Conservation (phyloP, 2,329 filamentous ascomycete species). For the Talaromyces piceae region DNA sequence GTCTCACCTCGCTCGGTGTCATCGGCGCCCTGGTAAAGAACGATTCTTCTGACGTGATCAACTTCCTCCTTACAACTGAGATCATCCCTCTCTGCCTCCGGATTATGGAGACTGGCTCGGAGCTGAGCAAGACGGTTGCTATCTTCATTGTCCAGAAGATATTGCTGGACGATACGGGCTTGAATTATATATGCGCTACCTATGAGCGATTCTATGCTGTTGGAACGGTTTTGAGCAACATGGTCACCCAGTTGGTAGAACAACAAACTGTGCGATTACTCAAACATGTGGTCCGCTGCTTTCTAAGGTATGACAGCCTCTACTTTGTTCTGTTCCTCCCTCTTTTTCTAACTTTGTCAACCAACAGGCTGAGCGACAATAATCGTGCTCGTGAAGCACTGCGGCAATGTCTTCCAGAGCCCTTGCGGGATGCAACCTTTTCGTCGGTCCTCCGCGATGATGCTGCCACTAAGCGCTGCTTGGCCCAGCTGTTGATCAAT, state of each 20-base stretch:
- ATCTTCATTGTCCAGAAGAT: constrained; percentile 99
- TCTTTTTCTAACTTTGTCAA: background rate
- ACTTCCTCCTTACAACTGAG: constrained; percentile 95
- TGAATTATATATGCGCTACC: constrained; percentile 97
- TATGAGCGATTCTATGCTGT: constrained; percentile 98
- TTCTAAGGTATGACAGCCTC: constrained; percentile 65
- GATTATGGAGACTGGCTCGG: constrained; percentile 98
- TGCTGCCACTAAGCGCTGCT: constrained; percentile 92
- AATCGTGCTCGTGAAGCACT: constrained; percentile 90
- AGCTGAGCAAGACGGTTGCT: constrained; percentile 96
- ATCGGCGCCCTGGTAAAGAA: constrained; percentile 98
- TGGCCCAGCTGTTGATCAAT: constrained; percentile 95
- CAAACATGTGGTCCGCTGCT: constrained; percentile 96
- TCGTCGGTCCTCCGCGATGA: constrained; percentile 94
- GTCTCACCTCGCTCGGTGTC: constrained; percentile 89
- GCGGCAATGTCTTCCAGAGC: constrained; percentile 91
- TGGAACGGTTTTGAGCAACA: constrained; percentile 93
- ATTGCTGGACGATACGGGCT: constrained; percentile 85
- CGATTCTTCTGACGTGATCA: constrained; percentile 96
- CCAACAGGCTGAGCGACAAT: constrained; percentile 77
- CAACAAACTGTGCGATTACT: constrained; percentile 92
- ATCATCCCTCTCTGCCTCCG: constrained; percentile 95
- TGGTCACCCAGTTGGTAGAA: constrained; percentile 96
- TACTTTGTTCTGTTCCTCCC: background rate
- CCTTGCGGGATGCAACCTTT: constrained; percentile 97